Base-by-base conservation (phyloP, 2,329 filamentous ascomycete species). In the Orbilia quercus region DNA sequence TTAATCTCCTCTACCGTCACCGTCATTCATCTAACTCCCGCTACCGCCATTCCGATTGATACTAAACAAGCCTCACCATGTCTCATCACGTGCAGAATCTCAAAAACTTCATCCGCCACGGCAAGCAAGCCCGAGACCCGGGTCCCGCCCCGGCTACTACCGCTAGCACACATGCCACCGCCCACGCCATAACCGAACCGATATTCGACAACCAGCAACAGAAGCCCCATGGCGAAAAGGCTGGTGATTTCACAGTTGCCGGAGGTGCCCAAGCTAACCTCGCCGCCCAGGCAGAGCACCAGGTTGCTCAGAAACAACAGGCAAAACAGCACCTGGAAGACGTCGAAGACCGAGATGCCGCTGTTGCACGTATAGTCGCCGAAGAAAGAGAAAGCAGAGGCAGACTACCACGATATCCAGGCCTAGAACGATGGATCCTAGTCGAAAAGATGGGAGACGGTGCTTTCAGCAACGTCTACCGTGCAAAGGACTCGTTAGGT, bases 381-480 rank as follows among this genome's bases (percentile, higher is more conserved):
- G 95, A 98, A 80, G 95, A 98, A 84, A 91, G 92, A 72, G 90
- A 91, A 78, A 91, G 84, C 82, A 91, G 89, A 80, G 88, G 88
- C 79, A 96, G 93, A 81, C 89, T 98, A 79, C 94, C 95, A 42
- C 86, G 84, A 77, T 96, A 96, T 78, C 91, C 91, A 0, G 91
- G 91, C 38, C 83, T 96, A 40, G 92, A 96, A 78, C 84, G 93
- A 79, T 99, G 91, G 89, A 87, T 90, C 60, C 84, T 97, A 34
- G 70, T 95, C 58, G 93, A 96, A 82, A 98, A 98, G 86, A 99
- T 99, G 94, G 95, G 95, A 76, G 95, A 98, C 77, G 95, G 95
- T 74, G 95, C 95, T 73, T 99, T 99, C 85, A 98, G 94, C 84
- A 98, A 98, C 79, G 95, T 99, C 76, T 99, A 98, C 82, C 89